Evolutionary conservation across 345 rosid species (phyloP).

Genomic region (Moricandia arvensis): DNA sequence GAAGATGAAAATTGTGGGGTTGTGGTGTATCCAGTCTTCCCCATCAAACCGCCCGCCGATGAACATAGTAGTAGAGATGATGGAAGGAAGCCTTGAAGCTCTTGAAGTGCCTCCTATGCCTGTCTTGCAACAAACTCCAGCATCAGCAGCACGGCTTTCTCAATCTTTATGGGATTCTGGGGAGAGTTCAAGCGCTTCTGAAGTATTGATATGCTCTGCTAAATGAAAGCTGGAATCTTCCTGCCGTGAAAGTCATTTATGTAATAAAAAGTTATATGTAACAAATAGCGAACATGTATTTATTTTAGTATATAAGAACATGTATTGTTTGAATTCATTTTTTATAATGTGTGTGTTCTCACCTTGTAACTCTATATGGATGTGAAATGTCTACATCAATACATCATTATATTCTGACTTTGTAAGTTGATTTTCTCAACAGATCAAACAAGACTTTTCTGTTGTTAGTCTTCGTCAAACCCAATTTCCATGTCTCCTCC

Average conservation of each 20-base stretch:
- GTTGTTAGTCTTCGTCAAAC: not conserved
- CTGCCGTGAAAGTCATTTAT: not conserved
- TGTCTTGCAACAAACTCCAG: not conserved
- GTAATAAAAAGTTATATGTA: not conserved
- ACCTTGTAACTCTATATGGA: too few relatives aligned
- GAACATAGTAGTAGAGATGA: constrained; percentile 35
- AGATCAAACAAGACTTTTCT: not conserved
- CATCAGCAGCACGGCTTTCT: not conserved
- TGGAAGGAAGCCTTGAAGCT: constrained; percentile 31
- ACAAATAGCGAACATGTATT: not conserved
- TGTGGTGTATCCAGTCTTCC: constrained; percentile 40
- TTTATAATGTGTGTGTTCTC: too few relatives aligned
- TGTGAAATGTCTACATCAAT: too few relatives aligned
- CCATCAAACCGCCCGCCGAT: constrained; percentile 35
- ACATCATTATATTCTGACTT: too few relatives aligned
- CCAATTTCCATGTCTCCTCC: constrained; percentile 14
- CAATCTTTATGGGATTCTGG: constrained; percentile 14
- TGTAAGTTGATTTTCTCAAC: not conserved
- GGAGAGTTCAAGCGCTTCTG: not conserved
- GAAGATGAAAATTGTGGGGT: constrained; percentile 32
- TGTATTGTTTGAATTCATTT: too few relatives aligned
- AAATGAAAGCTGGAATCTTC: not conserved
- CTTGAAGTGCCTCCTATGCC: constrained; percentile 30
- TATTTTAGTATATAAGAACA: too few relatives aligned
- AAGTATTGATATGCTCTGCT: not conserved